Base-by-base conservation (phyloP, 305 asterid species). In the Rubia tinctorum region DNA sequence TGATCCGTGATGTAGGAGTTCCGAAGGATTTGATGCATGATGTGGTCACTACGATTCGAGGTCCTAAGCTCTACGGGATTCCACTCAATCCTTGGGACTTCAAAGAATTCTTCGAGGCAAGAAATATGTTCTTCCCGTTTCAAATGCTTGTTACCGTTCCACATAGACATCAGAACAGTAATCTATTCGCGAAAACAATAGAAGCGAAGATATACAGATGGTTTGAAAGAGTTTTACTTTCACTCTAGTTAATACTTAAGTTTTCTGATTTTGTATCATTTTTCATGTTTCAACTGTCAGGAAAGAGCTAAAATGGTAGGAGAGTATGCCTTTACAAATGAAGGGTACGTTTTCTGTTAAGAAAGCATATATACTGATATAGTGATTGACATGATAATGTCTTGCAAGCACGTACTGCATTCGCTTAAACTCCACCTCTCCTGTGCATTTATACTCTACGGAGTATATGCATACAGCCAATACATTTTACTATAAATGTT, bases 391-490 rank as follows among this genome's bases (percentile, higher is more conserved):
- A 39, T 0, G 42, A 39, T 39, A 39, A 39, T 39, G 42, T 39
- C 42, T 39, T 39, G 8, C 42, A 39, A 39, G 42, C 42, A 39
- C 42, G 37, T 34, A 34, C 4, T 34, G 37, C 37, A 34, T 34
- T 3, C 5, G 42, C 42, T 39, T 39, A 39, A 34, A 39, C 42
- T 39, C 42, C 42, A 5, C 42, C 0, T 5, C 42, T 39, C 42
- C 78, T 82, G 71, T 84, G 83, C 82, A 83, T 91, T 49, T 49
- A 39, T 39, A 39, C 42, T 39, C 42, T 82, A n/a, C n/a, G n/a
- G n/a, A n/a, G n/a, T n/a, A 68, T 94, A 89, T 80, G 93, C 92
- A 60, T 86, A 86, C 42, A 0, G 6, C 42, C 8, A 39, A 6
- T 39, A 39, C 42, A 39, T 39, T 39, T 39, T 39, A 6, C 75